These are phyloP conservation scores for Cinnamomum micranthum DNA, from an alignment of 164 flowering plant genomes.

Conservation along the genomic window DNA sequence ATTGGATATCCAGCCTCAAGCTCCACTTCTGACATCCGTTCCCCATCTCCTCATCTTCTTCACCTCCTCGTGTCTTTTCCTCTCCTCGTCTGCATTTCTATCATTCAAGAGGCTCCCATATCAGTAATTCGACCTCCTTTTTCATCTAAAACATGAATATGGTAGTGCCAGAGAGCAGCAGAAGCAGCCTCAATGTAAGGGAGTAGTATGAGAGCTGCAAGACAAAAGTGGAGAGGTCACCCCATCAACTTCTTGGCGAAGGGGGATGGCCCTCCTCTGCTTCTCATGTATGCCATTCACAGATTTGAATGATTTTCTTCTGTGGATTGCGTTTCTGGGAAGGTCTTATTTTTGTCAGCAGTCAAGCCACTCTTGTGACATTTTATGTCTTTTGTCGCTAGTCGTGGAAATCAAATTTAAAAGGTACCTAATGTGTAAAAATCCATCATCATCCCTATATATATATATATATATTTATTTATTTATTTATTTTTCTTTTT, in stretches of 20 bases:
- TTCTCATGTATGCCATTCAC: conserved; percentile 51
- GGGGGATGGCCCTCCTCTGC: conserved; percentile 46
- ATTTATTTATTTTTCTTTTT: no score
- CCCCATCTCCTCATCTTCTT: no score
- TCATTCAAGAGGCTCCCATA: neutral
- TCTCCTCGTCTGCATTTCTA: neutral
- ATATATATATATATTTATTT: no score
- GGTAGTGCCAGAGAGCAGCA: neutral
- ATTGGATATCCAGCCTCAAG: no score
- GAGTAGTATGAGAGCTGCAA: conserved; percentile 40
- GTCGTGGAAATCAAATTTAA: no score
- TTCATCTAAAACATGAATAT: neutral
- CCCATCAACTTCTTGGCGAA: conserved; percentile 55
- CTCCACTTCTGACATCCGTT: neutral
- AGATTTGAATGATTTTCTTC: no score
- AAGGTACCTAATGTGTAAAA: no score
- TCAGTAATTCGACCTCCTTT: neutral
- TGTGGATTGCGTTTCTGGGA: no score
- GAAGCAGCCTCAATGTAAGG: conserved; percentile 6
- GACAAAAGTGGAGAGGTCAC: conserved; percentile 71
- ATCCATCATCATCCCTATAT: no score
- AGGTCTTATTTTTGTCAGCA: no score
- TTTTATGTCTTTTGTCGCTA: no score
- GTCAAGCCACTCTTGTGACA: no score
- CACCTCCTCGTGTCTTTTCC: neutral